Evolutionary conservation across 805 yeast genomes (phyloP), one percentile per base, ranked within the genome.

Genomic region (Zygoascus flipseniorum): DNA sequence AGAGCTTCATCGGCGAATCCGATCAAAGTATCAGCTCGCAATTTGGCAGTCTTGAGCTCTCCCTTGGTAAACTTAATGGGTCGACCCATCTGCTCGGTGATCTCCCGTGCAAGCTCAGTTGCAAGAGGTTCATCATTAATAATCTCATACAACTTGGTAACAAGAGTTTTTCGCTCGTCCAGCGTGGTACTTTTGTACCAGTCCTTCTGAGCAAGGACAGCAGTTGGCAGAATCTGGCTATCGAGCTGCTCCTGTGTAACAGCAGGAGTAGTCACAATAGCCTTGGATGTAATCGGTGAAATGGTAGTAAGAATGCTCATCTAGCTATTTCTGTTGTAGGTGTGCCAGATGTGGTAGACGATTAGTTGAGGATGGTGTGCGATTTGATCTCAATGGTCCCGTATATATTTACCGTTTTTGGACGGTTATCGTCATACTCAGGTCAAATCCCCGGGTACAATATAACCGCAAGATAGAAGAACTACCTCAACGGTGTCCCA

Each of bases 71-170:
- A 68, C 39, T 58, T 55, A 52, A 64, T 59, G 14, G 71, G 71
- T 1, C 71, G 61, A 32, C 71, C 71, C 71, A 68, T 68, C 52
- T 65, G 69, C 47, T 57, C 56, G 37, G 70, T 65, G 49, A 68
- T 57, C 23, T 62, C 68, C 46, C 56, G 43, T n/a, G 63, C 68
- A 14, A 67, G 63, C 20, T 51, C 49, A 2, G 57, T 58, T 42
- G 62, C 57, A 6, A 52, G 51, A 9, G 52, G 58, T 11, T 61
- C 58, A 6, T 58, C 58, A 14, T 54, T 58, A 48, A 65, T 52
- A 26, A 59, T 54, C 11, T 63, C 63, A 8, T 60, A 47, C 52
- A 63, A 60, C 55, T 57, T 58, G 31, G 53, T 35, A 4, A 65
- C 64, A 10, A 61, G 52, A 39, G 48, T 52, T 59, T 64, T 66